Percentiles rank a stretch among this genome's conserved stretches.
Conservation (phyloP, 179 eudicot species). For the Spinacia oleracea region DNA sequence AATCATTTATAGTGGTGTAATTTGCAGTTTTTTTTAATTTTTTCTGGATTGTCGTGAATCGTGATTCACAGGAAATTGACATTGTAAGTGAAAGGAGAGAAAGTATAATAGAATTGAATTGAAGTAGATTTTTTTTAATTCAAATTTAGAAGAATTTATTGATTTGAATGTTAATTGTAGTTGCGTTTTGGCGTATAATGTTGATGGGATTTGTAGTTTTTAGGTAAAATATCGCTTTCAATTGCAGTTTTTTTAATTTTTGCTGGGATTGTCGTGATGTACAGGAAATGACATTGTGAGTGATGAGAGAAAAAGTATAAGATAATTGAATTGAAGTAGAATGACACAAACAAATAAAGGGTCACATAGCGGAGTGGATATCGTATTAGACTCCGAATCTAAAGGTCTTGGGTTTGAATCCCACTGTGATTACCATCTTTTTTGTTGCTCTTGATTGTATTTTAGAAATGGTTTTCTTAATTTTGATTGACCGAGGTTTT, state of each 20-base stretch:
- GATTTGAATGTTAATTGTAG: no score
- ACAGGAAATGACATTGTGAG: background rate
- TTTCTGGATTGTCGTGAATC: no score
- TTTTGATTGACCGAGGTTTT: no score
- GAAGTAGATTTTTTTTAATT: background rate
- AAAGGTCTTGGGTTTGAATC: slow-evolving; percentile 85
- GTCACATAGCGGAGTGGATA: slow-evolving; percentile 78
- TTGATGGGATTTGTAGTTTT: slow-evolving; percentile 11
- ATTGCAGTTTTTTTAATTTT: background rate
- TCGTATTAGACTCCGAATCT: slow-evolving; percentile 80
- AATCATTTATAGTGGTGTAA: background rate
- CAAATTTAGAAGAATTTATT: background rate
- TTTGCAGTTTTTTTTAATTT: no score
- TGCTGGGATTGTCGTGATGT: slow-evolving; percentile 10
- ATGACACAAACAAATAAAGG: background rate
- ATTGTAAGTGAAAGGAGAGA: no score
- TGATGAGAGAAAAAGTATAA: background rate
- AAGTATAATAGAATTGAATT: no score
- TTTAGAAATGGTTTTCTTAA: no score
- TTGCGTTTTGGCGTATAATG: slow-evolving; percentile 8
- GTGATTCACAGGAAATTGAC: no score
- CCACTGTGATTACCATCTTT: slow-evolving; percentile 61
- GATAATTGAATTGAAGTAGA: background rate
- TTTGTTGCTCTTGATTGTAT: background rate
- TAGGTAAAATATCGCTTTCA: slow-evolving; percentile 2